Conservation (phyloP, 2,329 filamentous ascomycete genomes). For the Sporothrix mexicana region DNA sequence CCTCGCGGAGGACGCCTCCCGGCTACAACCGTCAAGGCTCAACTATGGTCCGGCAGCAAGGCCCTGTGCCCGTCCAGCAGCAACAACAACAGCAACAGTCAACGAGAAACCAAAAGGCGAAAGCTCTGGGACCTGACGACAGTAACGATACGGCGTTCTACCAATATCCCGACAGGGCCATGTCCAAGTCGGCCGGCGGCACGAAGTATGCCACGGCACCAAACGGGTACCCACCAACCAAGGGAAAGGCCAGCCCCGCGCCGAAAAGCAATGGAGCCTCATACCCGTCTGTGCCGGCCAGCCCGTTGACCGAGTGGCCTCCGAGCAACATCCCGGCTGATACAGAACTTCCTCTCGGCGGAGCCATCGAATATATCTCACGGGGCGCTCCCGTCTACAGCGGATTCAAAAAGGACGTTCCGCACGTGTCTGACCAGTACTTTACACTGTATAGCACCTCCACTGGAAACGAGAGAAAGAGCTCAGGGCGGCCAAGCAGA, state of each 20-base stretch:
- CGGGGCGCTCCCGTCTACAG: constrained; percentile 62
- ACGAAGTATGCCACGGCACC: neutral
- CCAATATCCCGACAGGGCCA: constrained; percentile 28
- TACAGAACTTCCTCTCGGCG: constrained; percentile 58
- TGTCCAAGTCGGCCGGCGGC: constrained; percentile 15
- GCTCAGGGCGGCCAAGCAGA: neutral
- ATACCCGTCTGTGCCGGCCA: constrained; percentile 43
- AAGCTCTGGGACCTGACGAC: neutral
- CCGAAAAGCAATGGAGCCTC: constrained; percentile 45
- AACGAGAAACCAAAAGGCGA: constrained; percentile 2
- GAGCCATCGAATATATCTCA: constrained; percentile 64
- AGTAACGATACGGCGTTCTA: neutral
- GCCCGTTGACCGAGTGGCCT: constrained; percentile 61
- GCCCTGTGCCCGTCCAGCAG: constrained; percentile 7
- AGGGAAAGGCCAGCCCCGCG: neutral
- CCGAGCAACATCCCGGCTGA: constrained; percentile 56
- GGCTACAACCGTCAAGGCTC: neutral
- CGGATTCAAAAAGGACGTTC: constrained; percentile 60
- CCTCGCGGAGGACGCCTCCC: neutral
- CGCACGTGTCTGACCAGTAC: constrained; percentile 61
- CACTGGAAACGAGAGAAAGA: constrained; percentile 47
- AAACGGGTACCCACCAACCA: neutral
- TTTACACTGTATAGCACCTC: constrained; percentile 61
- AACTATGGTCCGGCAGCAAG: constrained; percentile 25
- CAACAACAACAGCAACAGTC: neutral